Evolutionary conservation across 306 rosid genomes (phyloP).

Genomic region (Malus sylvestris): DNA sequence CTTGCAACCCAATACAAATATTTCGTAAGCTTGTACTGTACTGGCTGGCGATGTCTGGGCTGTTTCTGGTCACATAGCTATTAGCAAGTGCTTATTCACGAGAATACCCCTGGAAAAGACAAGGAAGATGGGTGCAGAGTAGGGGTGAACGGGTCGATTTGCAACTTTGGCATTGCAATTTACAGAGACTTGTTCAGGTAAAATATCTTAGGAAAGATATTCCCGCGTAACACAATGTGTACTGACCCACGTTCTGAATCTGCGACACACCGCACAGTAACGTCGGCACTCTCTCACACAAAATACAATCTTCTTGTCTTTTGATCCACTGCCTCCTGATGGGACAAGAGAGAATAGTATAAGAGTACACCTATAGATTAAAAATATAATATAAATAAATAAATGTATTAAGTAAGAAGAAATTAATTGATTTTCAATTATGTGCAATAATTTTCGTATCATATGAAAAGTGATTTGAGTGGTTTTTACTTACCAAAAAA

Average conservation of each 20-base stretch:
- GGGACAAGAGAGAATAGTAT: neutral
- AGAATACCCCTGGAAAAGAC: neutral
- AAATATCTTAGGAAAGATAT: conserved; percentile 14
- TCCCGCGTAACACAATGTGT: conserved; percentile 10
- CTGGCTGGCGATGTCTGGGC: neutral
- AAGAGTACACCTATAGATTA: neutral
- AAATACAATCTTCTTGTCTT: neutral
- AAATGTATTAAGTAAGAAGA: neutral
- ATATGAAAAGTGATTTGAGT: too few relatives aligned
- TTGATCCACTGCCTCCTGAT: neutral
- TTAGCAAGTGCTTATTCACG: neutral
- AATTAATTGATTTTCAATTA: too few relatives aligned
- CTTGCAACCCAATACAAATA: neutral
- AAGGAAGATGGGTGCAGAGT: neutral
- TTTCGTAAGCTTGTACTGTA: neutral
- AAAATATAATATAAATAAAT: neutral
- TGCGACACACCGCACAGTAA: conserved; percentile 2
- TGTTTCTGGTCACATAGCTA: neutral
- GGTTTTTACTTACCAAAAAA: too few relatives aligned
- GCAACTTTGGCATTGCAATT: neutral
- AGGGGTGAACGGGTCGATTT: neutral
- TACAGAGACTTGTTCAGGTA: neutral
- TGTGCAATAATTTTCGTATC: too few relatives aligned
- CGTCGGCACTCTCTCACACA: neutral
- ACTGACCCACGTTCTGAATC: conserved; percentile 2